phyloP scores from a whole-genome alignment of 192 early-diverging fungal genomes.

The Podila horticola region DNA sequence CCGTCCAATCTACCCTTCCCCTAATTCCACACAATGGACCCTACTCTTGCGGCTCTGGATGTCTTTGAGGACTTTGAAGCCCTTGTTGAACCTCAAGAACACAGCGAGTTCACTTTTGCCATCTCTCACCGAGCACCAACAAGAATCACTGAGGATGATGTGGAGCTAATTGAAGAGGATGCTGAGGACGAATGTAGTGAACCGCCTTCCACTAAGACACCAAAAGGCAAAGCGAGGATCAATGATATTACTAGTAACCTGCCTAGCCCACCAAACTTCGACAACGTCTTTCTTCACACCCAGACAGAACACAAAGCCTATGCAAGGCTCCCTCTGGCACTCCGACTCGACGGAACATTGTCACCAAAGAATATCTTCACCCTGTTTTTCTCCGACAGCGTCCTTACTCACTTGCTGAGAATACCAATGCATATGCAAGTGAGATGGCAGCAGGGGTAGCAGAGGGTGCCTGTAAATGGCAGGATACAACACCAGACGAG shows the following conservation, averaged over 20 bases:
- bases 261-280: not conserved
- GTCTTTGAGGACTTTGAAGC: not conserved
- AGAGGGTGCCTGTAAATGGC: not conserved
- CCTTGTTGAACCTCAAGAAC: not conserved
- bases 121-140: not conserved
- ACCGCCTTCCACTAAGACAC: not conserved
- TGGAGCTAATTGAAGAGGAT: not conserved
- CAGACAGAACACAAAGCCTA: not conserved
- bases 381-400: not conserved
- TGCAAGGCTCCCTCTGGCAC: not conserved
- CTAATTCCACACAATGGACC: too few species aligned
- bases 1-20: too few species aligned
- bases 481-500: constrained; percentile 10
- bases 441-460: not conserved
- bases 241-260: not conserved
- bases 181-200: not conserved
- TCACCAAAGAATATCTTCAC: constrained; percentile 2
- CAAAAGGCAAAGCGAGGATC: not conserved
- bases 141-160: not conserved
- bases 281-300: constrained; percentile 1
- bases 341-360: not conserved
- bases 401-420: constrained; percentile 5
- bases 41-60: too few species aligned
- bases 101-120: not conserved
- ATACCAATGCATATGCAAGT: constrained; percentile 17